Base-by-base conservation (phyloP, 2,329 filamentous ascomycete genomes). In the Macroventuria anomochaeta region DNA sequence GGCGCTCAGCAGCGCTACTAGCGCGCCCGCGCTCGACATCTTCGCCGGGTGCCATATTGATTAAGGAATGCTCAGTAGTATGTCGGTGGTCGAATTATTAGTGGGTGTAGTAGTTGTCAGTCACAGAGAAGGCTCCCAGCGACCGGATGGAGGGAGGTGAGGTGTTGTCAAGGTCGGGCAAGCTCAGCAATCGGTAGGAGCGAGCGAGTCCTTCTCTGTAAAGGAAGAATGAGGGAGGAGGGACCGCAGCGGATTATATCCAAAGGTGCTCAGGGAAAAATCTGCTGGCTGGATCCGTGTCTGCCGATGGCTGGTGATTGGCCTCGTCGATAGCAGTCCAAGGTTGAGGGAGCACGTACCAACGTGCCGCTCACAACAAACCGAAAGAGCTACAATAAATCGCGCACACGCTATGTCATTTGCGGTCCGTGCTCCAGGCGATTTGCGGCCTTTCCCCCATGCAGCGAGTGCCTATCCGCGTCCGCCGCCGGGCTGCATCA, bases 11-110 rank as follows among this genome's bases (percentile, higher is more conserved):
- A 55, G 61, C 63, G 52, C 58, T 62, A 58, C 62, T 62, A 55
- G 65, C 58, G 59, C 68, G 58, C 57, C 63, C 57, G 65, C 69
- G 65, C 66, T 74, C 71, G 62, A 73, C 60, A 62, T 73, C 71
- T 59, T 71, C 67, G 59, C 62, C 60, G 55, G 62, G 63, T 59
- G 64, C 55, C 64, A 67, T 67, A 46, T 26, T 59, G 46, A 57
- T 59, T 55, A 65, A 55, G 55, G 57, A 60, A 59, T 61, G 62
- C 58, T 63, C 50, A 51, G 48, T 44, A 39, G 47, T 37, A 36
- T 48, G 53, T 59, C 56, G 56, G 43, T 25, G 40, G 49, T 34
- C 44, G 56, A 36, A 61, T 51, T 63, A 63, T 55, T 57, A 55
- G 46, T 50, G 34, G 46, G 40, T 51, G 53, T 55, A 25, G 26